Evolutionary conservation across 2,329 filamentous ascomycete genomes (phyloP), one percentile per base, ranked within the genome.

Genomic region (Aspergillus quadricinctus): DNA sequence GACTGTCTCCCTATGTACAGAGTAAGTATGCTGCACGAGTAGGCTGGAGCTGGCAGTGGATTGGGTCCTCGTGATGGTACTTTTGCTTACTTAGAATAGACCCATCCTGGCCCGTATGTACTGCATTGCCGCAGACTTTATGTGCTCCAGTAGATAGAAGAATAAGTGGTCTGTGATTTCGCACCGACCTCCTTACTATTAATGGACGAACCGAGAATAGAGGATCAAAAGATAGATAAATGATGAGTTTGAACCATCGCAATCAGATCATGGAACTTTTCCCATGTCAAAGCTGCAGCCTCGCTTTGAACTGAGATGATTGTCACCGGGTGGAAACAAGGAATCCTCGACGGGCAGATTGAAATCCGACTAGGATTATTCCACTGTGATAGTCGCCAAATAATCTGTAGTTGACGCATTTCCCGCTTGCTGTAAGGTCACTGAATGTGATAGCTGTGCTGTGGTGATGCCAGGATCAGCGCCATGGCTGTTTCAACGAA

Each of bases 301-400:
- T 46, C 23, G 27, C 43, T 46, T 46, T 46, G 9, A 51, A 21
- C 7, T 17, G 14, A 35, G 19, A 27, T 40, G n/a, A 19, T 37
- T 2, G 21, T 41, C 49, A 40, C 29, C 19, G 29, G 19, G n/a
- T 19, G 10, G 21, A n/a, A 28, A 51, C 49, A 51, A 40, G 49
- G 49, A 51, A 51, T 51, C 49, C 49, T 41, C 49, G 49, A 51
- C 49, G 35, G 31, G 17, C 35, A 11, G 21, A 51, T 41, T 51
- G 28, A 25, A 37, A 51, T 23, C 28, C 35, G 29, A 41, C 35
- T 14, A 37, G 29, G 29, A 28, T 51, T 37, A 8, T 41, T 8
- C n/a, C 14, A 14, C 23, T 40, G 11, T 25, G 37, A 27, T 25
- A 19, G 23, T 51, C 8, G 25, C 29, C 35, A 28, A 14, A 23